Conservation (phyloP, 106 monocot species). For the Acanthochlamys bracteata region DNA sequence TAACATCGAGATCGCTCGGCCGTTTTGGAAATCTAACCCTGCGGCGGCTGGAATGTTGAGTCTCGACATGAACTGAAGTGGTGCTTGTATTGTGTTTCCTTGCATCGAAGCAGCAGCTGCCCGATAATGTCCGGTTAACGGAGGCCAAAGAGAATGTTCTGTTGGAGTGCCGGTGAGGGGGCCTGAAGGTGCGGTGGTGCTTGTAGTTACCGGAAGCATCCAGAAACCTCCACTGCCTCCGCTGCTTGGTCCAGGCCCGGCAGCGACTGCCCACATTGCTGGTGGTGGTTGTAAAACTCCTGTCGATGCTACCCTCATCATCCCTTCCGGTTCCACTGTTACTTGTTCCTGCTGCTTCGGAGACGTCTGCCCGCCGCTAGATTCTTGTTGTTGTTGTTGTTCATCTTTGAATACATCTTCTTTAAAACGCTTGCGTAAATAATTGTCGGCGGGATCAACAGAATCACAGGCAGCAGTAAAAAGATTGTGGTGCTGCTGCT, state of each 20-base stretch:
- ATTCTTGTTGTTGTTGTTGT: slow-evolving; percentile 13
- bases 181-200: slow-evolving; percentile 15
- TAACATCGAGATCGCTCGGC: slow-evolving; percentile 35
- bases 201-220: slow-evolving; percentile 81
- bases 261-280: slow-evolving; percentile 77
- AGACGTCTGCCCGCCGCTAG: slow-evolving; percentile 6
- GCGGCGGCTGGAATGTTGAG: slow-evolving; percentile 32
- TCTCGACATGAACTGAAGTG: slow-evolving; percentile 85
- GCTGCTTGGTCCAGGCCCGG: slow-evolving; percentile 20
- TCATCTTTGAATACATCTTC: slow-evolving; percentile 86
- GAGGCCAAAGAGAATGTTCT: slow-evolving; percentile 51
- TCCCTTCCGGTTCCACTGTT: slow-evolving; percentile 5
- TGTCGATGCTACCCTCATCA: slow-evolving; percentile 11
- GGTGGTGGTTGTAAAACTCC: slow-evolving; percentile 29
- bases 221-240: slow-evolving; percentile 66
- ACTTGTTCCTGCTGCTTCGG: slow-evolving; percentile 14
- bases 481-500: slow-evolving; percentile 22
- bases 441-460: slow-evolving; percentile 31
- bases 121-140: slow-evolving; percentile 50
- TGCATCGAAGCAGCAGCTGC: slow-evolving; percentile 15
- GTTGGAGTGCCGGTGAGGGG: slow-evolving; percentile 11
- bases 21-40: slow-evolving; percentile 24
- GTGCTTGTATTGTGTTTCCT: slow-evolving; percentile 53
- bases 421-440: slow-evolving; percentile 63
- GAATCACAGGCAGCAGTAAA: not conserved